These are phyloP conservation scores for Bipolaris cookei DNA, from an alignment of 2,329 filamentous ascomycete species.

Conservation along the genomic window DNA sequence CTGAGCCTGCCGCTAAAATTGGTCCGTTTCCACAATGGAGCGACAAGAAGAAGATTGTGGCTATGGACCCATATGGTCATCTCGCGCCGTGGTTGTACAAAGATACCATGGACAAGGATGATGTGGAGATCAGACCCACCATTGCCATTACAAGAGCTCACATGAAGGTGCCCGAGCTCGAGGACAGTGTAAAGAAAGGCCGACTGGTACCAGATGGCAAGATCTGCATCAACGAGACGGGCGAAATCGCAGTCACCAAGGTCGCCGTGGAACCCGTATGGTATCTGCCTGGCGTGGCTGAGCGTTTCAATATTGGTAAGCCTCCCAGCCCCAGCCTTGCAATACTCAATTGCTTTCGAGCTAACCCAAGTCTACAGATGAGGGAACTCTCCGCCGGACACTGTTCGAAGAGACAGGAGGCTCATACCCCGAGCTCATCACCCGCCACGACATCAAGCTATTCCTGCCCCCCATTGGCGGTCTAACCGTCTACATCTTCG, in stretches of 20 bases:
- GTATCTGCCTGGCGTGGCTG: slow-evolving; percentile 69
- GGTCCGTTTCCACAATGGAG: slow-evolving; percentile 90
- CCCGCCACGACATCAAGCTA: slow-evolving; percentile 89
- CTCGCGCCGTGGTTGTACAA: slow-evolving; percentile 83
- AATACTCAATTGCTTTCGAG: not conserved
- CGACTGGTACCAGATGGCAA: slow-evolving; percentile 82
- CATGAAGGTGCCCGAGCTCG: slow-evolving; percentile 95
- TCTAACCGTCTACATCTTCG: slow-evolving; percentile 95
- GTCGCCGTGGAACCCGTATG: slow-evolving; percentile 92
- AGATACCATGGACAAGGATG: slow-evolving; percentile 76
- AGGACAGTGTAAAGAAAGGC: slow-evolving; percentile 82
- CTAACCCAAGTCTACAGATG: slow-evolving; percentile 61
- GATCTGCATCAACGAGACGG: slow-evolving; percentile 82
- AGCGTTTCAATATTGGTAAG: slow-evolving; percentile 86
- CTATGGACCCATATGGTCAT: slow-evolving; percentile 95
- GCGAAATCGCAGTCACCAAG: slow-evolving; percentile 93
- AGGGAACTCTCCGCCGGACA: slow-evolving; percentile 82
- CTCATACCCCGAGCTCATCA: slow-evolving; percentile 96
- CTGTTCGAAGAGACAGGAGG: slow-evolving; percentile 96
- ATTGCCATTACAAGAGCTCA: slow-evolving; percentile 92
- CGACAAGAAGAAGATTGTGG: slow-evolving; percentile 91
- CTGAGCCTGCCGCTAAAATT: slow-evolving; percentile 87
- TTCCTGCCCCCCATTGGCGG: slow-evolving; percentile 96
- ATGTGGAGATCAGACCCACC: slow-evolving; percentile 85
- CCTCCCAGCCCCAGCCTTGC: slow-evolving; percentile 1